Evolutionary conservation across 352 stramenopile genomes (phyloP).

Genomic region (Phytophthora boehmeriae): DNA sequence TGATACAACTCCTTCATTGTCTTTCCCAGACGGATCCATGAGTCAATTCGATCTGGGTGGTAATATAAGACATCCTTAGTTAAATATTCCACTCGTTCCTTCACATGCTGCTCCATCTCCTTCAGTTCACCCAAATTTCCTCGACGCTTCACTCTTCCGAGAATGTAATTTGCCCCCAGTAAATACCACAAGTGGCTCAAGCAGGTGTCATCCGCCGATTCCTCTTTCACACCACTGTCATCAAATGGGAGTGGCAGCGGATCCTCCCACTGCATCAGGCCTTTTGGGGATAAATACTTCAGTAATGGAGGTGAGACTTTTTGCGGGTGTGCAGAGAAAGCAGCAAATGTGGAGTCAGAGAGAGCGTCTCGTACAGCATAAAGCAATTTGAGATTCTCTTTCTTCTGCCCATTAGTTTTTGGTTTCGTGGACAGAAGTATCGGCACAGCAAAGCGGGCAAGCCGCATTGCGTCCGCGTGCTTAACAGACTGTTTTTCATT

Average conservation of each 20-base stretch:
- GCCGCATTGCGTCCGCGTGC: constrained; percentile 30
- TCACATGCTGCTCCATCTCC: constrained; percentile 63
- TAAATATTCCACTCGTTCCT: constrained; percentile 62
- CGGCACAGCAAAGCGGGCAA: constrained; percentile 64
- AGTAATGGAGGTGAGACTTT: constrained; percentile 22
- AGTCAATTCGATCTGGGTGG: constrained; percentile 62
- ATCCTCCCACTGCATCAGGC: constrained; percentile 37
- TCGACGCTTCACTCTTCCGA: constrained; percentile 59
- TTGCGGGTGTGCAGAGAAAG: constrained; percentile 18
- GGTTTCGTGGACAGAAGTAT: constrained; percentile 57
- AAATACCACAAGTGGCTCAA: constrained; percentile 77
- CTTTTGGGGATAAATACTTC: constrained; percentile 44
- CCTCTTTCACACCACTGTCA: not conserved
- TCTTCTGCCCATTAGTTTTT: constrained; percentile 78
- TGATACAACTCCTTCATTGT: constrained; percentile 79
- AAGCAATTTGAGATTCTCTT: constrained; percentile 73
- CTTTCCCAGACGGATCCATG: constrained; percentile 68
- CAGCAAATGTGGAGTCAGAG: constrained; percentile 24
- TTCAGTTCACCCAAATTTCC: constrained; percentile 64
- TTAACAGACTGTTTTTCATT: constrained; percentile 21
- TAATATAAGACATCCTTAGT: constrained; percentile 68
- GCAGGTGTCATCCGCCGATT: constrained; percentile 30
- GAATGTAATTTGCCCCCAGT: constrained; percentile 73
- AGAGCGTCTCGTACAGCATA: constrained; percentile 59
- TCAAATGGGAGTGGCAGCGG: constrained; percentile 20